phyloP scores from a whole-genome alignment of 2,329 filamentous ascomycete species.

The Diaporthe velutina region DNA sequence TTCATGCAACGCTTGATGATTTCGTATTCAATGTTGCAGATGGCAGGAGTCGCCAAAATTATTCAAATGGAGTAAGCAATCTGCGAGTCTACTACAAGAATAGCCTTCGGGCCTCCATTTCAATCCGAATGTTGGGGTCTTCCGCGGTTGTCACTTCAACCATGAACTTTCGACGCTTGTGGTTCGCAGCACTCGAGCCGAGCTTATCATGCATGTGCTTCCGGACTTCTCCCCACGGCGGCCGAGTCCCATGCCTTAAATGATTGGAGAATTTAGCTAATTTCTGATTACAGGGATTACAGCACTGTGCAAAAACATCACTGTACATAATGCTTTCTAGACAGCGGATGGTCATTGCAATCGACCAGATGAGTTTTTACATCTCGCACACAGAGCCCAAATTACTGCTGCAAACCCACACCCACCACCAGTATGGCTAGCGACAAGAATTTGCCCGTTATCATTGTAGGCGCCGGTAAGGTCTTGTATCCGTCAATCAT shows the following conservation, averaged over 20 bases:
- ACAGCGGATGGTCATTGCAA: not conserved
- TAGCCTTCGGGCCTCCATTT: not conserved
- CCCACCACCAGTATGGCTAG: not conserved
- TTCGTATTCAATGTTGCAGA: not conserved
- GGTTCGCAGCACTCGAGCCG: not conserved
- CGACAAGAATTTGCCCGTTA: not conserved
- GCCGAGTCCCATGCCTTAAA: conserved; percentile 1
- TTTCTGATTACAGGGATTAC: not conserved
- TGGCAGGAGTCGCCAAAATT: too few relatives aligned
- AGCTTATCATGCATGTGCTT: not conserved
- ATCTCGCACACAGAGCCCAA: not conserved
- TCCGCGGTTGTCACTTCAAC: too few relatives aligned
- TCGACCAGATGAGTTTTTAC: too few relatives aligned
- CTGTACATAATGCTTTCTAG: not conserved
- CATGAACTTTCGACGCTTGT: not conserved
- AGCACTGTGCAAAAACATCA: not conserved
- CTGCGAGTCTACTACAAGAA: too few relatives aligned
- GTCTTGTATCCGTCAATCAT: not conserved
- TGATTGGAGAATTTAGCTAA: not conserved
- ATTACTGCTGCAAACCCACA: not conserved
- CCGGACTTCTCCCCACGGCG: conserved; percentile 17
- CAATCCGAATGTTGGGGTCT: not conserved
- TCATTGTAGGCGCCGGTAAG: not conserved
- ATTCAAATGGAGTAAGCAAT: not conserved
- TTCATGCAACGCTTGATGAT: not conserved